Evolutionary conservation across 352 stramenopile genomes (phyloP), one percentile per base, ranked within the genome.

Genomic region (Phytophthora litchii): DNA sequence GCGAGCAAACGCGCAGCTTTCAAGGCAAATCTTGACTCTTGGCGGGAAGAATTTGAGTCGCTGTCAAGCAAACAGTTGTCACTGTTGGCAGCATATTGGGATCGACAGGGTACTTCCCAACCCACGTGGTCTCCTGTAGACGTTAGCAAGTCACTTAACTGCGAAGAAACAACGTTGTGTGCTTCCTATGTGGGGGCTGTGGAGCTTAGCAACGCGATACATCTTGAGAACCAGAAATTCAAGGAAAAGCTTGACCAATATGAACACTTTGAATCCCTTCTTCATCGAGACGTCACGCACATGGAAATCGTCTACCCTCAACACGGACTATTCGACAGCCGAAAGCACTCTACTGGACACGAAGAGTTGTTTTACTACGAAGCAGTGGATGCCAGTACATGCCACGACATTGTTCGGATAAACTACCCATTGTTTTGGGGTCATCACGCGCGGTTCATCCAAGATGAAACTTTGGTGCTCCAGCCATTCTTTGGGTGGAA

Each of bases 321-420:
- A 27, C 23, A 5, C 23, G 23, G 23, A 5, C 3, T 27, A 5
- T 27, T 5, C 3, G 23, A 27, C 5, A 27, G 23, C 23, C 23
- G 23, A 27, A 27, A 27, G 23, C 23, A 5, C 5, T 27, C 23
- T 3, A 27, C 40, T 16, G 46, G 49, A 19, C 54, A 76, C 50
- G 67, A 76, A 17, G 48, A 57, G n/a, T 63, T 53, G 21, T 72
- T 79, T 55, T 79, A 70, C 62, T 79, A 60, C 25, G 62, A 66
- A 42, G 45, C 58, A 12, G 63, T 72, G 17, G 38, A 54, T n/a
- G 17, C 23, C 0, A n/a, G 17, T 4, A 47, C 32, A 3, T 70
- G 62, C 25, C 58, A 63, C 16, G 27, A 38, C 36, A 47, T 65
- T 12, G 45, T 74, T 20, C 19, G 25, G 7, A 20, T 29, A 35